These are phyloP conservation scores for Mycosarcoma mackinlayi DNA, from an alignment of 1,284 basidiomycete species.

Conservation along the genomic window DNA sequence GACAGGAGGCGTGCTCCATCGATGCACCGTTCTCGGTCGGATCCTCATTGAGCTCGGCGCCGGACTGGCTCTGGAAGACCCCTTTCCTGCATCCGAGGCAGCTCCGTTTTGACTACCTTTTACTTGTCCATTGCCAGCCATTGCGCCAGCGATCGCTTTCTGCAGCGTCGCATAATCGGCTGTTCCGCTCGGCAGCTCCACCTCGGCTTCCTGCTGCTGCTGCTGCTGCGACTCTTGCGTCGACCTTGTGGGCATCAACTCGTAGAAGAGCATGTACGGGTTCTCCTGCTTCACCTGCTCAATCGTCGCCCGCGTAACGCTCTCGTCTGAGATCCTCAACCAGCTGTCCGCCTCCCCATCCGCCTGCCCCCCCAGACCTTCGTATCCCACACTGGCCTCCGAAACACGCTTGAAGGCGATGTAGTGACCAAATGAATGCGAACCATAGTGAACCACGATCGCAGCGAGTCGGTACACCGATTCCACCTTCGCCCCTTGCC, in stretches of 20 bases:
- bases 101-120: not conserved
- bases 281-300: constrained; percentile 61
- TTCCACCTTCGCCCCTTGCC: constrained; percentile 1
- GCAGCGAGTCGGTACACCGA: constrained; percentile 50
- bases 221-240: not conserved
- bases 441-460: constrained; percentile 65
- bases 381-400: not conserved
- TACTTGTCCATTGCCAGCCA: constrained; percentile 4
- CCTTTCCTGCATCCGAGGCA: not conserved
- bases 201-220: constrained; percentile 2
- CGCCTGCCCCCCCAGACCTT: constrained; percentile 4
- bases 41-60: constrained; percentile 16
- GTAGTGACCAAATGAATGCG: constrained; percentile 65
- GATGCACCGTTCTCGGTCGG: constrained; percentile 34
- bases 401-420: constrained; percentile 57
- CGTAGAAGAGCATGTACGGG: constrained; percentile 66
- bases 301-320: constrained; percentile 44
- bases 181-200: constrained; percentile 15
- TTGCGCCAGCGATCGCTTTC: constrained; percentile 23
- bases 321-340: constrained; percentile 64
- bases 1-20: constrained; percentile 37
- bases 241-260: constrained; percentile 24
- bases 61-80: constrained; percentile 8
- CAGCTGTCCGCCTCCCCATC: constrained; percentile 29
- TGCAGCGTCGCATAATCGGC: constrained; percentile 32